Evolutionary conservation across 345 rosid species (phyloP), one percentile per base, ranked within the genome.

Genomic region (Pistacia vera): DNA sequence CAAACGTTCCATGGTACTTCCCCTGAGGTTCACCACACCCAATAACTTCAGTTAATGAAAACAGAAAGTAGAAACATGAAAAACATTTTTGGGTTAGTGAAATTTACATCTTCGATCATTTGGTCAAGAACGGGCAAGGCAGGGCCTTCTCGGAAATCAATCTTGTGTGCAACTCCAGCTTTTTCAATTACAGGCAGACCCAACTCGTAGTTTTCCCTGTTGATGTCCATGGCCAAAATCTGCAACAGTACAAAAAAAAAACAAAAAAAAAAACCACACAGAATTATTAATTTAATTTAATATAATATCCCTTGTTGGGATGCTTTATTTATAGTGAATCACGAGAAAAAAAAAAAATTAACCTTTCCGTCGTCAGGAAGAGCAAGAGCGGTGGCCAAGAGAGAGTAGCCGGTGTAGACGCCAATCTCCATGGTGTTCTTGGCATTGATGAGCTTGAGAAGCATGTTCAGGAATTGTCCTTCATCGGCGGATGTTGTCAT

Each of bases 371-470:
- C 95, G 1, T 92, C 91, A 1, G 99, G 99, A 66, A 97, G 85
- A 74, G 99, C 99, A 60, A 97, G 97, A 75, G 99, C 99, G 3
- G 99, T 97, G 75, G 98, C 96, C 33, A 97, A 74, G 54, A 97
- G 97, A 78, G 99, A 97, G 85, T 94, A 94, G 44, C 99, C 99
- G 30, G 99, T 97, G 92, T 90, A 97, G 58, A 97, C 98, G 18
- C 99, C 99, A 25, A 97, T 94, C 86, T 97, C 99, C 98, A 97
- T 97, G 46, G 98, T 97, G 91, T 94, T 94, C 88, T 97, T 94
- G 62, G 98, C 99, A 81, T 97, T 94, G 82, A 92, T 84, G n/a
- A 97, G 90, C 83, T 97, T 97, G 62, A 97, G 84, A 33, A 97
- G 84, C 98, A 92, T 90, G 93, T 79, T 91, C 84, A 97, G 72